Evolutionary conservation across 1,284 basidiomycete species (phyloP).

Genomic region (Naganishia cerealis): DNA sequence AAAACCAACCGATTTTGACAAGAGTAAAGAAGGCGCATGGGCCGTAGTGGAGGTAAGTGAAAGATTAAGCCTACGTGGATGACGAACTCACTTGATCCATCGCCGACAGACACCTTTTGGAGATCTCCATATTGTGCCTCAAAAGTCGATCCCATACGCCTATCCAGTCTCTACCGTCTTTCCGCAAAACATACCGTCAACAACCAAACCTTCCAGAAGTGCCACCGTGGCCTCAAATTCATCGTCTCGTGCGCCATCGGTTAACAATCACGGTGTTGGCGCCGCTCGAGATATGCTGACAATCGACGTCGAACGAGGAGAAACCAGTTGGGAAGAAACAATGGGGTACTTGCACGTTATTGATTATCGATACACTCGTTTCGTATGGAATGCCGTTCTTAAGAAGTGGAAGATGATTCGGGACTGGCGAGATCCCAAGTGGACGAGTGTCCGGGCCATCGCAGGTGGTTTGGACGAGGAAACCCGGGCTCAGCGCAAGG

Average conservation of each 20-base stretch:
- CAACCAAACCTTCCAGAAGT: slow-evolving; percentile 12
- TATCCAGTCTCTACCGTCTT: slow-evolving; percentile 78
- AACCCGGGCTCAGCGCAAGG: slow-evolving; percentile 65
- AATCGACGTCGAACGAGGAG: slow-evolving; percentile 47
- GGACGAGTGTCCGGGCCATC: slow-evolving; percentile 66
- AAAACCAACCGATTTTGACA: slow-evolving; percentile 76
- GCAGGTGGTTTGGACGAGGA: slow-evolving; percentile 64
- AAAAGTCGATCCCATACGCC: slow-evolving; percentile 69
- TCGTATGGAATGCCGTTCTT: slow-evolving; percentile 78
- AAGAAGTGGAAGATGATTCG: slow-evolving; percentile 80
- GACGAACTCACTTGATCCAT: slow-evolving; percentile 13
- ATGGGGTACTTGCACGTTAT: slow-evolving; percentile 59
- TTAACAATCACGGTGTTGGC: slow-evolving; percentile 32
- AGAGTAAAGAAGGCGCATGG: slow-evolving; percentile 66
- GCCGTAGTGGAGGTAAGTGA: slow-evolving; percentile 82
- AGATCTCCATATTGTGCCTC: slow-evolving; percentile 73
- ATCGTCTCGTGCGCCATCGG: slow-evolving; percentile 31
- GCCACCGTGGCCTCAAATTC: slow-evolving; percentile 27
- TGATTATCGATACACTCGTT: slow-evolving; percentile 80
- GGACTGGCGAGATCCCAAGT: slow-evolving; percentile 86
- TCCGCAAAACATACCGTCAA: slow-evolving; percentile 49
- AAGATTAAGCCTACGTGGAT: background rate
- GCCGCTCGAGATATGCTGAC: slow-evolving; percentile 48
- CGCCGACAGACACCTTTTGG: slow-evolving; percentile 69
- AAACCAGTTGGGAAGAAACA: slow-evolving; percentile 51